Conservation (phyloP, 768 basidiomycete genomes). For the Tylopilus sp. region DNA sequence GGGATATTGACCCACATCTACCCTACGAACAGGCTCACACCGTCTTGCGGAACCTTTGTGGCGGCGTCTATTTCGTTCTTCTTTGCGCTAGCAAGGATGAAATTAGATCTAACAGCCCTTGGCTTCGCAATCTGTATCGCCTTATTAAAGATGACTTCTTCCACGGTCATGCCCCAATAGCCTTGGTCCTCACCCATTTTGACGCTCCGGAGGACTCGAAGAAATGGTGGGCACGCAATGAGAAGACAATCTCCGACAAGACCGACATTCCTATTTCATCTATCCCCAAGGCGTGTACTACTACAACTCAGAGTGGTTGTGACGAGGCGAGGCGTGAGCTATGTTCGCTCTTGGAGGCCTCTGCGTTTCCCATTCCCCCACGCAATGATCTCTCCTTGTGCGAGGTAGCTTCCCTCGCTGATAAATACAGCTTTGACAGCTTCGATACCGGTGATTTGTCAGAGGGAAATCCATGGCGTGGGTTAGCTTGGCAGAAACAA, state of each 20-base stretch:
- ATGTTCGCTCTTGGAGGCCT: not conserved
- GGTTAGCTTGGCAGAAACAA: too few species aligned
- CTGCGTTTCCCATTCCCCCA: not conserved
- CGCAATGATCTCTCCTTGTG: not conserved
- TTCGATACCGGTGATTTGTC: not conserved
- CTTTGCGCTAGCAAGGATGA: conserved; percentile 32
- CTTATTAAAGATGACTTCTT: conserved; percentile 35
- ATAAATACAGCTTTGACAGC: not conserved
- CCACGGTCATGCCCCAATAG: conserved; percentile 28
- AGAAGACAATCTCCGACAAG: conserved; percentile 8
- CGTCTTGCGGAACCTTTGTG: conserved; percentile 25
- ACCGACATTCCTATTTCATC: not conserved
- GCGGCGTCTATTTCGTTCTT: conserved; percentile 35
- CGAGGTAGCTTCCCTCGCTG: not conserved
- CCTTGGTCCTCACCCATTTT: conserved; percentile 33
- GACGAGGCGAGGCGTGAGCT: not conserved
- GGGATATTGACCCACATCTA: not conserved
- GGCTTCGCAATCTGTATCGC: conserved; percentile 29
- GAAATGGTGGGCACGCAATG: conserved; percentile 33
- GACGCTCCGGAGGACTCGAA: conserved; percentile 20
- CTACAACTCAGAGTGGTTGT: not conserved
- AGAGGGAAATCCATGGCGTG: too few species aligned
- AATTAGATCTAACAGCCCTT: conserved; percentile 16
- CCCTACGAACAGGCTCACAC: conserved; percentile 19
- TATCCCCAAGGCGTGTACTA: not conserved